Evolutionary conservation across 768 basidiomycete species (phyloP), one percentile per base, ranked within the genome.

Genomic region (Xerocomellus dryophilus): DNA sequence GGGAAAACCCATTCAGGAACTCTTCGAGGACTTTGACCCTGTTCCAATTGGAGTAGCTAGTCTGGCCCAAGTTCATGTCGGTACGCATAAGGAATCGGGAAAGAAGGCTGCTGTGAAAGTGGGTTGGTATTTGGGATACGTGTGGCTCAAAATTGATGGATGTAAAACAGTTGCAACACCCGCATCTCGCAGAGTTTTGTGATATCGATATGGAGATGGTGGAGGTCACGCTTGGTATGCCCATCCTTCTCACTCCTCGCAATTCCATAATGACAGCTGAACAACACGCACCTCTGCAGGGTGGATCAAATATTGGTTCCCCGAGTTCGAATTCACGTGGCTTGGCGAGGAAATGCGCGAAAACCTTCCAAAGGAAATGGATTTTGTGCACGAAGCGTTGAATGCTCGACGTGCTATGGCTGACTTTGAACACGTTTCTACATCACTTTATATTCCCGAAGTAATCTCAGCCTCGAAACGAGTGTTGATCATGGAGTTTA

Each of bases 301-400:
- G 17, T 87, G 91, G 82, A 85, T 99, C 59, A 95, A 95, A 65
- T 82, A 81, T 55, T 84, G 92, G 80, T 98, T 98, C 70, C 97
- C 97, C 2, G 86, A 94, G 50, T 99, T 98, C 61, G 95, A 98
- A 68, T 90, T 96, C 65, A 86, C 85, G 0, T 97, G 94, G 95
- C 78, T 96, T 11, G 75, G 88, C 54, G 90, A 93, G 61, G 97
- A 98, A 74, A 98, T 99, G 95, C 84, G 87, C 31, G 82, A 85
- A 59, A 94, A 94, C 66, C 73, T 92, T 27, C 93, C 93, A 0
- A 87, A 88, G 61, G 95, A 98, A 72, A 91, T 98, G 91, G 85
- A 99, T 72, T 98, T 99, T 65, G 72, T 82, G 14, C 85, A 93
- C 59, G 97, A 99, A 75, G 93, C 93, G 3, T 69, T 73, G 8